phyloP scores from a whole-genome alignment of 225 moss, liverwort and hornwort genomes.

The Straminergon stramineum region DNA sequence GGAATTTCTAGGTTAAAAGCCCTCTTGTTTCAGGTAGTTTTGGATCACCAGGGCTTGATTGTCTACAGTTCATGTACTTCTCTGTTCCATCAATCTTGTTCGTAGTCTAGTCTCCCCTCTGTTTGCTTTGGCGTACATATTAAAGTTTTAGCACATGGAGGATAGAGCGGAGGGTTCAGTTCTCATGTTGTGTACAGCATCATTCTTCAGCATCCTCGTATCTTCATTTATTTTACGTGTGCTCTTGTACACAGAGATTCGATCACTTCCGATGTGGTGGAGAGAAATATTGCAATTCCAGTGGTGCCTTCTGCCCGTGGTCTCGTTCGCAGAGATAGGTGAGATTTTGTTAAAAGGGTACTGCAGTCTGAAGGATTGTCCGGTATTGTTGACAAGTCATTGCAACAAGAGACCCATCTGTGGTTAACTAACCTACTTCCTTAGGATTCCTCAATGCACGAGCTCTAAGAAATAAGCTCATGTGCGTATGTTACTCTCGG shows the following conservation, averaged over 20 bases:
- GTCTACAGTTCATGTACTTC: not conserved
- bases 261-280: conserved; percentile 57
- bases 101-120: not conserved
- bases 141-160: not conserved
- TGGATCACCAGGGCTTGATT: not conserved
- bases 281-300: conserved; percentile 79
- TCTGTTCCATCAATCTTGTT: not conserved
- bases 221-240: not conserved
- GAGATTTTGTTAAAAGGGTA: conserved; percentile 7
- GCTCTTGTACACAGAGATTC: conserved; percentile 58
- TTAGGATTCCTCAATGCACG: not conserved
- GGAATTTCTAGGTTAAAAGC: not conserved
- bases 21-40: not conserved
- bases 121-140: not conserved
- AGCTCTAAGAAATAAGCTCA: not conserved
- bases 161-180: not conserved
- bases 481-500: not conserved
- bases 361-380: not conserved
- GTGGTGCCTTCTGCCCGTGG: conserved; percentile 53
- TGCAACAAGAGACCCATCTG: not conserved
- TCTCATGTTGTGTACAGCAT: not conserved
- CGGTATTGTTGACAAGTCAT: not conserved
- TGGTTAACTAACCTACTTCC: not conserved
- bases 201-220: not conserved
- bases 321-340: conserved; percentile 76